phyloP scores from a whole-genome alignment of 495 filamentous ascomycete species.

The Margaritispora aquatica region DNA sequence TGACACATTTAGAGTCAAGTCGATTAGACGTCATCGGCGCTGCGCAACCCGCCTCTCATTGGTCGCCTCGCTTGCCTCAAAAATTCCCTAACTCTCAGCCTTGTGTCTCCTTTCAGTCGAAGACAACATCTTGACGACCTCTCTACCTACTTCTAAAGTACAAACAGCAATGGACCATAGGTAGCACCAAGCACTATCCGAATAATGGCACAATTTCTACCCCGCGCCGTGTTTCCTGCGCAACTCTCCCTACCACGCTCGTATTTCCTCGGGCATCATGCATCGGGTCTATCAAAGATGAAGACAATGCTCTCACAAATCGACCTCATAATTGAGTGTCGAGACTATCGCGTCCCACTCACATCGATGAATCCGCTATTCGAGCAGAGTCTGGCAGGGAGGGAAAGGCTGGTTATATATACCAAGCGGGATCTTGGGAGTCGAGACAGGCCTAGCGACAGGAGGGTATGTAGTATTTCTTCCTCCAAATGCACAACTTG shows the following conservation, averaged over 20 bases:
- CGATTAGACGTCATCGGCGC: background rate
- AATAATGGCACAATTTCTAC: conserved; percentile 51
- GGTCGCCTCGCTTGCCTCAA: background rate
- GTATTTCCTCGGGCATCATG: conserved; percentile 97
- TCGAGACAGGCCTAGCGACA: conserved; percentile 22
- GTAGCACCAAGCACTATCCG: conserved; percentile 4
- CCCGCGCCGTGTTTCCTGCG: conserved; percentile 65
- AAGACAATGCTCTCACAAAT: conserved; percentile 72
- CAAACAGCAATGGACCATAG: conserved; percentile 5
- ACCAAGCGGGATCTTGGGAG: conserved; percentile 76
- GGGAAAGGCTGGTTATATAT: conserved; percentile 76
- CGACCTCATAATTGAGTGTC: conserved; percentile 88
- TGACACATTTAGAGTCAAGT: background rate
- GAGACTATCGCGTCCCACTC: conserved; percentile 85
- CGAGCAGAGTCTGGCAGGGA: conserved; percentile 62
- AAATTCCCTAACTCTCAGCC: conserved; percentile 15
- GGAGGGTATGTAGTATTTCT: conserved; percentile 19
- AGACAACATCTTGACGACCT: background rate
- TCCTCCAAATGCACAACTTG: too few relatives aligned
- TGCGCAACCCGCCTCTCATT: conserved; percentile 1
- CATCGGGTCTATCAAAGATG: conserved; percentile 77
- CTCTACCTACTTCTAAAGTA: too few relatives aligned
- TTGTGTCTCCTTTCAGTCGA: background rate
- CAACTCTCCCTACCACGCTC: conserved; percentile 67
- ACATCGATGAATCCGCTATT: conserved; percentile 89